These are phyloP conservation scores for Candida mesenterica DNA, from an alignment of 1,139 yeast species.

Conservation along the genomic window DNA sequence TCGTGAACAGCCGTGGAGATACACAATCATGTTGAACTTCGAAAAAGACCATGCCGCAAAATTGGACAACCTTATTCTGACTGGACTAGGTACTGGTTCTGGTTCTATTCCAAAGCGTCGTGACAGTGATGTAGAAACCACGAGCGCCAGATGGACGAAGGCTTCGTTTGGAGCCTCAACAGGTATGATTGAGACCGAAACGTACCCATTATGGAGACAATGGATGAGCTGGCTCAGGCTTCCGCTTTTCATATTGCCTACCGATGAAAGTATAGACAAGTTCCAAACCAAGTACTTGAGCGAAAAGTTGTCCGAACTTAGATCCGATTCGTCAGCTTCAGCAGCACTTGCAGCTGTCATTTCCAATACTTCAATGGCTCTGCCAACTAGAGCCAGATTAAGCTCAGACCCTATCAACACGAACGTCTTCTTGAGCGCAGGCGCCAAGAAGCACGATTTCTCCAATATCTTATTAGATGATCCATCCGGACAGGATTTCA, in stretches of 20 bases:
- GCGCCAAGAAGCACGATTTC: constrained; percentile 32
- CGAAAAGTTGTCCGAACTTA: constrained; percentile 12
- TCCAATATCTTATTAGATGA: constrained; percentile 36
- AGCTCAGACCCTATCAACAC: neutral
- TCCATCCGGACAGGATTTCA: constrained; percentile 28
- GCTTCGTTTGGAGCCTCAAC: constrained; percentile 27
- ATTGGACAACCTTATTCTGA: constrained; percentile 24
- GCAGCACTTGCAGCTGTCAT: neutral
- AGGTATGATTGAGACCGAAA: constrained; percentile 22
- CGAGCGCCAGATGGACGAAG: constrained; percentile 27
- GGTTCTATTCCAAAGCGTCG: constrained; percentile 3
- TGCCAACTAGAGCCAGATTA: neutral
- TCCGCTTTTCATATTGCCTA: constrained; percentile 47
- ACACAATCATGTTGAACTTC: constrained; percentile 42
- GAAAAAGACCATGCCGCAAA: constrained; percentile 32
- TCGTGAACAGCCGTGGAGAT: constrained; percentile 76
- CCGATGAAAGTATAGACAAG: constrained; percentile 29
- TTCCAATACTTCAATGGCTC: neutral
- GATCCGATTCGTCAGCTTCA: neutral
- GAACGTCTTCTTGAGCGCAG: constrained; percentile 10
- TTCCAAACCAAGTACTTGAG: constrained; percentile 27
- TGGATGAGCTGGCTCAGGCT: constrained; percentile 31
- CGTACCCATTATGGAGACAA: constrained; percentile 37
- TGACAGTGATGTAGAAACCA: constrained; percentile 23
- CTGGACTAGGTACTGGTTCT: constrained; percentile 4